phyloP scores from a whole-genome alignment of 129 eudicot genomes.

The Silybum marianum region DNA sequence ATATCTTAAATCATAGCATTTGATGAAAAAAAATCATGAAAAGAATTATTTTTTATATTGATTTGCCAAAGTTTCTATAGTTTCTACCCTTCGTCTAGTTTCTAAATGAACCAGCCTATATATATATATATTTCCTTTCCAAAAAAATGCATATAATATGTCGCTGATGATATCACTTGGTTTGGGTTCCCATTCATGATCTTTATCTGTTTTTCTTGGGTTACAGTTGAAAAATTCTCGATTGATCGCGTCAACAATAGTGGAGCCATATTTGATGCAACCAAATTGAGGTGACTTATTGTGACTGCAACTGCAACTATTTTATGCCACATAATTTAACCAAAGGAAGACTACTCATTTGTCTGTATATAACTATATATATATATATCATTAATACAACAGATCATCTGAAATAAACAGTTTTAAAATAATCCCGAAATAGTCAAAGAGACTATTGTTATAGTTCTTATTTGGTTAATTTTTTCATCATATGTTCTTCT shows the following conservation, averaged over 20 bases:
- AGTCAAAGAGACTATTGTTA: neutral
- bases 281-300: slow-evolving; percentile 72
- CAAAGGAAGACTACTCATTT: neutral
- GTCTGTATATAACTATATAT: too few species aligned
- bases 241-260: slow-evolving; percentile 91
- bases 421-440: slow-evolving; percentile 9
- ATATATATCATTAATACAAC: slow-evolving; percentile 5
- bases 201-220: slow-evolving; percentile 29
- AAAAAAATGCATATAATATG: slow-evolving; percentile 4
- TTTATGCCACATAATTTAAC: neutral
- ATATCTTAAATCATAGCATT: too few species aligned
- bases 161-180: slow-evolving; percentile 23
- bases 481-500: slow-evolving; percentile 9
- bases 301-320: neutral
- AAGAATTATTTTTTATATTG: too few species aligned
- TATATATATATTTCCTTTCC: too few species aligned
- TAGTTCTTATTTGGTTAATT: slow-evolving; percentile 1
- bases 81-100: too few species aligned
- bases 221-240: slow-evolving; percentile 85
- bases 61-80: too few species aligned
- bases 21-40: too few species aligned
- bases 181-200: neutral
- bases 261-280: slow-evolving; percentile 89
- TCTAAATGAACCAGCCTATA: too few species aligned
- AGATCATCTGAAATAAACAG: neutral